Percentiles rank a stretch among this genome's conserved stretches.
Conservation (phyloP, 2,329 filamentous ascomycete genomes). For the Epichloe festucae region DNA sequence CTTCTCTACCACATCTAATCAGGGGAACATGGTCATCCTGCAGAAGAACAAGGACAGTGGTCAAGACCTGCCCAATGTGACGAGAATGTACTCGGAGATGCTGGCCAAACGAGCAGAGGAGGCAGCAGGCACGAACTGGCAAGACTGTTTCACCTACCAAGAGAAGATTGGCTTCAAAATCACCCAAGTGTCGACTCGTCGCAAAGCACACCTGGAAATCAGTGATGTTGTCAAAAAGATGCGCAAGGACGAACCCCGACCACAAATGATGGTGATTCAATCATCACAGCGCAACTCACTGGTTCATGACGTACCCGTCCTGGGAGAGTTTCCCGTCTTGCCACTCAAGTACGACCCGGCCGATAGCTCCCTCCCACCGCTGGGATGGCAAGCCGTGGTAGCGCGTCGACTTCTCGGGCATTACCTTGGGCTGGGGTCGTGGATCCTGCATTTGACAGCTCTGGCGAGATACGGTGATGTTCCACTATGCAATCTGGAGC, state of each 20-base stretch:
- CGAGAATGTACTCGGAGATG: constrained; percentile 74
- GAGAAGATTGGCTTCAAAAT: constrained; percentile 75
- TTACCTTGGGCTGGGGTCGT: constrained; percentile 84
- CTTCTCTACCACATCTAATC: constrained; percentile 69
- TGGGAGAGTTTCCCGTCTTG: constrained; percentile 75
- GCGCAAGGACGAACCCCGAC: constrained; percentile 68
- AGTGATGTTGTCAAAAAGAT: constrained; percentile 83
- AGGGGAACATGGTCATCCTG: constrained; percentile 80
- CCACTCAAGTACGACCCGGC: constrained; percentile 68
- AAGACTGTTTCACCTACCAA: constrained; percentile 76
- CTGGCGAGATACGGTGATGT: constrained; percentile 88
- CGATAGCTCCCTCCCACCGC: constrained; percentile 76
- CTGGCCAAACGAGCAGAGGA: constrained; percentile 53
- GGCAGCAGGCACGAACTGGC: constrained; percentile 56
- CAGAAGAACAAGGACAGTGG: constrained; percentile 65
- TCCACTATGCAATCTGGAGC: constrained; percentile 87
- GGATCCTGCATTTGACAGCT: constrained; percentile 78
- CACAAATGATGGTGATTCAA: constrained; percentile 78
- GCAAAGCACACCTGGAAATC: constrained; percentile 81
- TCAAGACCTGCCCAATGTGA: constrained; percentile 79
- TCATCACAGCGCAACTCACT: constrained; percentile 74
- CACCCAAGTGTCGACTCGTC: constrained; percentile 74
- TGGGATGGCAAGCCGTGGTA: constrained; percentile 88
- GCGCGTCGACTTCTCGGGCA: constrained; percentile 77
- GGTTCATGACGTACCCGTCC: constrained; percentile 69